These are phyloP conservation scores for Trichoderma pleuroti DNA, from an alignment of 2,329 filamentous ascomycete genomes.

Conservation along the genomic window DNA sequence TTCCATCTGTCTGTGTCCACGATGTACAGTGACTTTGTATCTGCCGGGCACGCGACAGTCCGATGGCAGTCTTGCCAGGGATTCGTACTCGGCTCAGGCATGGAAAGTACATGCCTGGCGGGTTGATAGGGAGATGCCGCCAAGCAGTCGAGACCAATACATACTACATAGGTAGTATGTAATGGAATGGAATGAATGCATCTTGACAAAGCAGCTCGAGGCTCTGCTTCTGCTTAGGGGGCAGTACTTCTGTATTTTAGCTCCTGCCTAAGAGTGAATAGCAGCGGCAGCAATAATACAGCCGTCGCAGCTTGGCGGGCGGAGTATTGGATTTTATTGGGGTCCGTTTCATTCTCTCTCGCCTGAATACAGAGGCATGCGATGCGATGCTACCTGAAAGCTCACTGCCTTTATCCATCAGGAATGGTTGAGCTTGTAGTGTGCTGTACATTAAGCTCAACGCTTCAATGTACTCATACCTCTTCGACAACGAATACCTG, in stretches of 20 bases:
- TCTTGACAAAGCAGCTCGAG: background rate
- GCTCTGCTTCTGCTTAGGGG: background rate
- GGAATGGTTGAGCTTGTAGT: background rate
- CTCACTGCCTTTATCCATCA: background rate
- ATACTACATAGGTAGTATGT: too few species aligned
- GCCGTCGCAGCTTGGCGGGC: background rate
- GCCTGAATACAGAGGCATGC: background rate
- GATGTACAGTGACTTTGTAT: background rate
- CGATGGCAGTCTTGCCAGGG: background rate
- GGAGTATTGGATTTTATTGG: background rate
- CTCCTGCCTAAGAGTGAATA: background rate
- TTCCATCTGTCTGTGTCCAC: background rate
- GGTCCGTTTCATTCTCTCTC: background rate
- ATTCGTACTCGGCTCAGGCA: background rate
- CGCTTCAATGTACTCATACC: background rate
- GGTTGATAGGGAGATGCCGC: background rate
- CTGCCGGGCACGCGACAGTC: background rate
- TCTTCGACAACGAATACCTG: background rate
- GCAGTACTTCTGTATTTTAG: background rate
- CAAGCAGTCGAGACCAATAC: background rate
- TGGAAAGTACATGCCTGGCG: background rate
- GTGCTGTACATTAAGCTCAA: background rate
- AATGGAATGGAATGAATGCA: background rate
- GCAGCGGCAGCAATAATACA: background rate
- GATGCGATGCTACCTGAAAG: background rate